Percentiles rank a stretch among this genome's conserved stretches.
Conservation (phyloP, 129 eudicot species). For the Pulicaria dysenterica region DNA sequence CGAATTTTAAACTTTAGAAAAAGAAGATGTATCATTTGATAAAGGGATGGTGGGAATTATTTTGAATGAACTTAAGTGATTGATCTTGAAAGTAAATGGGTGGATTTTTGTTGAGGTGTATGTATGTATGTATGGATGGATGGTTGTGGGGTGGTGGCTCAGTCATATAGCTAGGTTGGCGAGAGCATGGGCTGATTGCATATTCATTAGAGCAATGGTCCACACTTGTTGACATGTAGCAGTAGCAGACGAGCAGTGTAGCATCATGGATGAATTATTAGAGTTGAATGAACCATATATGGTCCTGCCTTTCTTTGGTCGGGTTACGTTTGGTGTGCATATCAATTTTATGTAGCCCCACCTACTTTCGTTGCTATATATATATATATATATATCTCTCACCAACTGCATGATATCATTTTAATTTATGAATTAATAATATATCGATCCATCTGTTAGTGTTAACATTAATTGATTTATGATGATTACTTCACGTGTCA, state of each 20-base stretch:
- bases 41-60: constrained; percentile 5
- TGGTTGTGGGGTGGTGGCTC: constrained; percentile 30
- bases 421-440: background rate
- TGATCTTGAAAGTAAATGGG: constrained; percentile 14
- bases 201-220: constrained; percentile 42
- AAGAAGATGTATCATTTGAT: too few relatives aligned
- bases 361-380: constrained; percentile 22
- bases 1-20: too few relatives aligned
- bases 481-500: constrained; percentile 21
- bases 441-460: background rate
- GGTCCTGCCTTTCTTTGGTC: constrained; percentile 38
- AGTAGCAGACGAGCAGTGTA: too few relatives aligned
- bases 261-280: constrained; percentile 19
- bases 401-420: background rate
- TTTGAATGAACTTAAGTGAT: constrained; percentile 25
- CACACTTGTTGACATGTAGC: constrained; percentile 42
- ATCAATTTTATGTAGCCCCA: background rate
- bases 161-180: constrained; percentile 39
- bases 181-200: constrained; percentile 42
- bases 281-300: constrained; percentile 41
- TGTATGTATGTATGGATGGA: background rate
- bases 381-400: constrained; percentile 4
- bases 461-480: background rate
- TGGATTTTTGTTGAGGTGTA: constrained; percentile 21
- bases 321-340: constrained; percentile 23